Conservation (phyloP, 169 alveolate species). For the Plasmodium cynomolgi region DNA sequence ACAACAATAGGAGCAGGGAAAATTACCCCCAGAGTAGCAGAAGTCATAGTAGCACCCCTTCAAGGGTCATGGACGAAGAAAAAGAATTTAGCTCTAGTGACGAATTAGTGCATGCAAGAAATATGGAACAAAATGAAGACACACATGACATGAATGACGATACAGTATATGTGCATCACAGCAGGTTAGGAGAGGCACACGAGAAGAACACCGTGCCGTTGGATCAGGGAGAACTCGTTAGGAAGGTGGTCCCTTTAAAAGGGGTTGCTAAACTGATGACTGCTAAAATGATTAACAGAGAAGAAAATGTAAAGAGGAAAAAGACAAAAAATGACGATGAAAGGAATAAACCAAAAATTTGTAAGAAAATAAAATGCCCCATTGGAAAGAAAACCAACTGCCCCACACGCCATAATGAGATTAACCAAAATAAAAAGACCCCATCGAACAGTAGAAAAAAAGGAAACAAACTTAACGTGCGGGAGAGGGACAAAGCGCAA, state of each 20-base stretch:
- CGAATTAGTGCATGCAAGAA: not conserved
- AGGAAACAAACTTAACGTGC: not conserved
- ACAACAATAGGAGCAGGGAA: not conserved
- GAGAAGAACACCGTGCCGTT: not conserved
- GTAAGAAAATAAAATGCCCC: not conserved
- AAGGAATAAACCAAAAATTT: not conserved
- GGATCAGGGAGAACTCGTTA: not conserved
- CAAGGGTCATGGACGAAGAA: not conserved
- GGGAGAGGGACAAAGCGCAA: not conserved
- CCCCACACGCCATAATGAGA: not conserved
- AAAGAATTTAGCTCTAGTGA: not conserved
- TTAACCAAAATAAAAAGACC: conserved; percentile 7
- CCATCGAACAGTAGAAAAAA: not conserved
- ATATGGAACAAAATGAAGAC: not conserved
- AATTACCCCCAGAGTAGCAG: not conserved
- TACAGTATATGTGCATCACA: not conserved
- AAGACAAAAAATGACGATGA: not conserved
- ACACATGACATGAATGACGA: not conserved
- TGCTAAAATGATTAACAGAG: not conserved
- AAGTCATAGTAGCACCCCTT: not conserved
- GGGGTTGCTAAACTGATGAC: not conserved
- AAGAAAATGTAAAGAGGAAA: not conserved
- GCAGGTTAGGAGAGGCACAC: not conserved
- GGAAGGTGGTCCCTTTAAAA: not conserved
- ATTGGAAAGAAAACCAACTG: not conserved